Evolutionary conservation across 257 asterid species (phyloP), one percentile per base, ranked within the genome.

Genomic region (Anisodus acutangulus): DNA sequence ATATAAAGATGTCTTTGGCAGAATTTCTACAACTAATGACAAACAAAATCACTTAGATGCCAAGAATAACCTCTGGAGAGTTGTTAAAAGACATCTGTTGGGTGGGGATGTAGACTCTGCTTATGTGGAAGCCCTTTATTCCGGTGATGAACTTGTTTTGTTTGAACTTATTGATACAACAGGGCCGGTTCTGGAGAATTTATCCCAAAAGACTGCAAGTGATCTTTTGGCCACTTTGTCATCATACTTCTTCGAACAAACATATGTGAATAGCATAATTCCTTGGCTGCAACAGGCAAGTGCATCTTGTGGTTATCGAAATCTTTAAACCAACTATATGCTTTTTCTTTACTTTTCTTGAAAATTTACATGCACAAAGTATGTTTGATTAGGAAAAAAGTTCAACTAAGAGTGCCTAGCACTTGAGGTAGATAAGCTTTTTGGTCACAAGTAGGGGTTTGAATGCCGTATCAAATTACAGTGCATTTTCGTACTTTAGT

Each of bases 251-350:
- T 86, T 87, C 85, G 97, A 92, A 81, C 97, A 93, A 89, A 91
- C 95, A 87, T 95, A 90, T 84, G 88, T 90, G 88, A 91, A 87
- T 86, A 90, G 91, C 45, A 91, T 94, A 35, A 88, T 94, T 81
- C 99, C 99, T 82, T 95, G 99, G 99, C 83, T 95, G 87, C 96
- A 93, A 87, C 98, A 95, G 99, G 99, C 86, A 91, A 89, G 94
- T 91, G 63, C 51, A 78, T 80, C 76, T 41, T 86, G 26, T 19
- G 57, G 49, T 53, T 78, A 78, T 78, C 15, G 17, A 78, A 51
- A 51, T 66, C 59, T 67, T 67, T 66, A 5, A 47, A 82, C 64
- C 37, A 26, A 81, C 51, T 22, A 12, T 8, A 47, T 26, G 43
- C 26, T 26, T 67, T 26, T 62, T 79, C 35, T n/a, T 19, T 58